Percentiles rank a stretch among this genome's conserved stretches.
Conservation (phyloP, 208 protist genomes). For the Sergeia podlipaevii region DNA sequence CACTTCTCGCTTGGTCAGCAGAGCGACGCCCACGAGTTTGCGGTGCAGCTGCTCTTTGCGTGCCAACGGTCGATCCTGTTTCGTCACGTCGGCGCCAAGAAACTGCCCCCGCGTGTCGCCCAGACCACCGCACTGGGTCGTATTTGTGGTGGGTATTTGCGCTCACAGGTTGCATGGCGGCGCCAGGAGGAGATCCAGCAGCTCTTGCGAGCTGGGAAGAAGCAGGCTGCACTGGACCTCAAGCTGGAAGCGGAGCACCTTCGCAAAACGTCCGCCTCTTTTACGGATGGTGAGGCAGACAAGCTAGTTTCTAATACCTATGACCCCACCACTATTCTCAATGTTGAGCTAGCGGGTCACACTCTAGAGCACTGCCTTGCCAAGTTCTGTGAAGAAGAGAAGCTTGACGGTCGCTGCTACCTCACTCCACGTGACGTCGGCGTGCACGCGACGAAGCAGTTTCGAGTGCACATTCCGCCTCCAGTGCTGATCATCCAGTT, state of each 20-base stretch:
- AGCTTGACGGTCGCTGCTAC: constrained; percentile 72
- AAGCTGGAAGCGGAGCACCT: constrained; percentile 34
- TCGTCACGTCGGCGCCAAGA: constrained; percentile 65
- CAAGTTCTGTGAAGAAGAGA: constrained; percentile 70
- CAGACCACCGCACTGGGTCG: constrained; percentile 77
- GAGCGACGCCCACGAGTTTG: constrained; percentile 92
- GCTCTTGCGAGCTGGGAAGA: constrained; percentile 52
- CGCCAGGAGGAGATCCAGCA: constrained; percentile 75
- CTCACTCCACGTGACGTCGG: constrained; percentile 64
- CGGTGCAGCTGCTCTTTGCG: constrained; percentile 71
- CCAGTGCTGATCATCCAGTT: constrained; percentile 85
- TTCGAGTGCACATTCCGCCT: constrained; percentile 74
- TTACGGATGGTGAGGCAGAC: constrained; percentile 13
- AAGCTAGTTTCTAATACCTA: constrained; percentile 78
- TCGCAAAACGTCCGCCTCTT: constrained; percentile 6
- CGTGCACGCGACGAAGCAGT: constrained; percentile 78
- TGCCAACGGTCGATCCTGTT: constrained; percentile 78
- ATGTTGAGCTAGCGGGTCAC: constrained; percentile 63
- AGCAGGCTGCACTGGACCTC: constrained; percentile 73
- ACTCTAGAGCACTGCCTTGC: constrained; percentile 74
- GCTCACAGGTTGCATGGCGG: constrained; percentile 81
- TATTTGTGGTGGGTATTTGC: constrained; percentile 81
- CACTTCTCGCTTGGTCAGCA: constrained; percentile 82
- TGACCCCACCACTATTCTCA: constrained; percentile 81
- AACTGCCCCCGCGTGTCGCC: constrained; percentile 49